phyloP scores from a whole-genome alignment of 202 grass and related monocot species.

The Bolboschoenoplectus hybrid region DNA sequence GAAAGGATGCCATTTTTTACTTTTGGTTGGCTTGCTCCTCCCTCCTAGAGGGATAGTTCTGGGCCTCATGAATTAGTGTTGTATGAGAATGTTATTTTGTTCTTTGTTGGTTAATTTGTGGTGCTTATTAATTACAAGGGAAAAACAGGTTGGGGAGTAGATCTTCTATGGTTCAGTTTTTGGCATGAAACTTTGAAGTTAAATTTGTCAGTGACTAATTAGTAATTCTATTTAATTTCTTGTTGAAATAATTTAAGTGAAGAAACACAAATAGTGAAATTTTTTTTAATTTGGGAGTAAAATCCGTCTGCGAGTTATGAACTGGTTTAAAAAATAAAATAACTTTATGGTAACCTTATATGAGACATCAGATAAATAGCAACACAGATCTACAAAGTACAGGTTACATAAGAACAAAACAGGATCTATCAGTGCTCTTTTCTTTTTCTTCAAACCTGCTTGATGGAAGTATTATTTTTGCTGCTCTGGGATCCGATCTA shows the following conservation, averaged over 20 bases:
- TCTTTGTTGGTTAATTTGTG: not conserved
- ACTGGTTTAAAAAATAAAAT: not conserved
- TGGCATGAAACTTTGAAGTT: not conserved
- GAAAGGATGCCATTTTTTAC: constrained; percentile 48
- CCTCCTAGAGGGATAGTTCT: not conserved
- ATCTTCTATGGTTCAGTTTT: not conserved
- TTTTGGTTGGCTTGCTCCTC: constrained; percentile 12
- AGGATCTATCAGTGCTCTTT: not conserved
- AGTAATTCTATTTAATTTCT: not conserved
- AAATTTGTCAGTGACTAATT: not conserved
- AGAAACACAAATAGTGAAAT: not conserved
- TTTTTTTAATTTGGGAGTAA: not conserved
- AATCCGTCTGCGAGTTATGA: not conserved
- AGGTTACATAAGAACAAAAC: not conserved
- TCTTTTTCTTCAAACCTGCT: not conserved
- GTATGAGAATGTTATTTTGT: not conserved
- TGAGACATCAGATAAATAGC: not conserved
- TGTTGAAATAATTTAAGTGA: not conserved
- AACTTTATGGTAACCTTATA: no score
- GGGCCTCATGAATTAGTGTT: constrained; percentile 10
- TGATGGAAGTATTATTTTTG: not conserved
- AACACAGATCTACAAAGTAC: not conserved
- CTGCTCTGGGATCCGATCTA: not conserved
- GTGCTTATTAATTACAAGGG: constrained; percentile 24
- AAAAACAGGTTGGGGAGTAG: not conserved